Evolutionary conservation across 2,329 filamentous ascomycete genomes (phyloP).

Genomic region (Fusarium brevicatenulatum): DNA sequence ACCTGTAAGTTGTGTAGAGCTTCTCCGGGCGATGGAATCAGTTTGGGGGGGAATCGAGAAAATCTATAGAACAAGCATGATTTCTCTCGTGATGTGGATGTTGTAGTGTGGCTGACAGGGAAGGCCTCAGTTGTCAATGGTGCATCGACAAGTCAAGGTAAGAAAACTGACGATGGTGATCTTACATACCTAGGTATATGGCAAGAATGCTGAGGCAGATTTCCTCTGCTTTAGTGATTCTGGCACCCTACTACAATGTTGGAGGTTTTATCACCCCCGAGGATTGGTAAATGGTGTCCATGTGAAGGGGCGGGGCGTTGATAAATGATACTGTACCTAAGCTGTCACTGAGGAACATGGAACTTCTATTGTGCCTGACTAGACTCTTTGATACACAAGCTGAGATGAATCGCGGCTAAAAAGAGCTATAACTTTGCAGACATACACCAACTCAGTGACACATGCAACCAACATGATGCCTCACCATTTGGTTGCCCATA

Average conservation of each 20-base stretch:
- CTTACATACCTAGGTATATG: neutral
- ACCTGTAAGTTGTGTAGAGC: neutral
- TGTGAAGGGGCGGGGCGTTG: neutral
- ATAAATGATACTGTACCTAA: neutral
- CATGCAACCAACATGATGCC: neutral
- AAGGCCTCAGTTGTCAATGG: neutral
- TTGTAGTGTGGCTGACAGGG: neutral
- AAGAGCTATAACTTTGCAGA: neutral
- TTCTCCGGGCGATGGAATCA: neutral
- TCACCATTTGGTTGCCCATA: neutral
- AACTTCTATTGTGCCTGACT: constrained; percentile 1
- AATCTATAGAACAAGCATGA: neutral
- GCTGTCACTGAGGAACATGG: neutral
- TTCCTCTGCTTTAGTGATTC: neutral
- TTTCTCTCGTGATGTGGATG: neutral
- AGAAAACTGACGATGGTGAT: neutral
- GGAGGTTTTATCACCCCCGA: neutral
- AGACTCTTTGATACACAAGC: neutral
- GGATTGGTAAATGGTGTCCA: neutral
- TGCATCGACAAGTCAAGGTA: neutral
- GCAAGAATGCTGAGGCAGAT: neutral
- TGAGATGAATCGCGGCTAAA: neutral
- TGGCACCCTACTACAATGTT: neutral
- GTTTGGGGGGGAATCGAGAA: neutral
- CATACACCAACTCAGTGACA: neutral